A percentile compares a stretch with the other conserved stretches of the same genome.
Conservation (phyloP, 305 asterid genomes). For the Solanum hybrid region DNA sequence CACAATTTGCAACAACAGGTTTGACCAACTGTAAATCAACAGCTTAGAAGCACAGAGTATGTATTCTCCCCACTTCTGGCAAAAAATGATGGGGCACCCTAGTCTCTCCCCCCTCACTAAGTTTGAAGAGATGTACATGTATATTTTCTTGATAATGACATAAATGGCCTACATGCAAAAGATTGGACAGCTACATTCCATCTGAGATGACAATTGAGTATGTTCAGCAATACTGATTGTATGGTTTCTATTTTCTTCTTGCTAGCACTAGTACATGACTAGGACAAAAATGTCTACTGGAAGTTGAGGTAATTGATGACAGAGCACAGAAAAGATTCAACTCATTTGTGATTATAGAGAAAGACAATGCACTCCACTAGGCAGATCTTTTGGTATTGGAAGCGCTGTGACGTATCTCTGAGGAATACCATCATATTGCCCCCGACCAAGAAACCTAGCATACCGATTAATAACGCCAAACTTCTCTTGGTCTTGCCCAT, state of each 20-base stretch:
- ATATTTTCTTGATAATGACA: not conserved
- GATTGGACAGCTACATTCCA: slow-evolving; percentile 2
- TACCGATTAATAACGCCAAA: slow-evolving; percentile 73
- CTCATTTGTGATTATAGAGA: slow-evolving; percentile 36
- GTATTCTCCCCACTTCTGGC: not conserved
- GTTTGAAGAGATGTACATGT: slow-evolving; percentile 3
- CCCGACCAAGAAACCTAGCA: slow-evolving; percentile 85
- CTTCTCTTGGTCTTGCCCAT: slow-evolving; percentile 81
- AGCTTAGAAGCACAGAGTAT: not conserved
- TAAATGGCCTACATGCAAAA: slow-evolving; percentile 1
- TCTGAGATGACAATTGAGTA: not conserved
- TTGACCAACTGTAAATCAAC: not conserved
- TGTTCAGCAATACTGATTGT: slow-evolving; percentile 4
- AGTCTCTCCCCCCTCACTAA: not conserved
- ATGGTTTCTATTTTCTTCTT: slow-evolving; percentile 23
- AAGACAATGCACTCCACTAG: slow-evolving; percentile 67
- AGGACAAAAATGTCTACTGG: slow-evolving; percentile 16
- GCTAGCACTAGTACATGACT: slow-evolving; percentile 29
- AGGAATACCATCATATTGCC: slow-evolving; percentile 47
- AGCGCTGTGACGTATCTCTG: slow-evolving; percentile 80
- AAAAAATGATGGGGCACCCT: slow-evolving; percentile 9
- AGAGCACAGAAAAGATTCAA: slow-evolving; percentile 18
- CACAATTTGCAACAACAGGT: not conserved
- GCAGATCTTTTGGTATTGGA: slow-evolving; percentile 70
- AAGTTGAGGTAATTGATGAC: slow-evolving; percentile 13